Base-by-base conservation (phyloP, 768 basidiomycete species). In the Clathrus columnatus region DNA sequence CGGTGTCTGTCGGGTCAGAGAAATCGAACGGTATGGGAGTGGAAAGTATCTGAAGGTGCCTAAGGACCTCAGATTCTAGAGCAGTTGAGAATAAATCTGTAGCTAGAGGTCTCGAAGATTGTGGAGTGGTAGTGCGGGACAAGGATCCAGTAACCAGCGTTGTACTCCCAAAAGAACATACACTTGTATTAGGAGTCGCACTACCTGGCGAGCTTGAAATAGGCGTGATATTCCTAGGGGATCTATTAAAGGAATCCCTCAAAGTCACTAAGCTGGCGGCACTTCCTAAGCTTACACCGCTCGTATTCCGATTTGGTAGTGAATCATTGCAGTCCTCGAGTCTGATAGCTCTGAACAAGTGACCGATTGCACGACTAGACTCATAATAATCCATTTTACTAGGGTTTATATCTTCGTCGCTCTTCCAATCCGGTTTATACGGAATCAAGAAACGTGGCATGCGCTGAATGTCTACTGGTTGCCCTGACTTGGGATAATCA, bases 401-500 rank as follows among this genome's bases (percentile, higher is more conserved):
- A 20, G 79, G 79, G 5, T 70, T 65, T 1, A 62, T 62, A 7
- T 80, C 74, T 61, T 85, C 83, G 16, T 77, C 76, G 20, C 75
- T 76, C 57, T 87, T 80, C 88, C 88, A 91, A 64, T 91, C 88
- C 0, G 88, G 88, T 61, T 85, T 89, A 65, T 76, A 80, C 17
- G 74, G 73, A 45, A 87, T 85, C 16, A 86, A 70, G 0, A 71
- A 64, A 10, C 68, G 66, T 3, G 88, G 87, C 27, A 86, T 61
- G 11, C 61, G 62, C 21, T 71, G 69, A 26, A 84, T 69, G 48
- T 82, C 69, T 23, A 87, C 84, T 1, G 80, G 77, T 32, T 78
- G 77, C 7, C 87, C 88, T 59, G 84, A 82, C 68, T 90, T 91
- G 0, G 85, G 81, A 64, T 87, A 91, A 62, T 90, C 88, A 4